Evolutionary conservation across 2,329 filamentous ascomycete genomes (phyloP), one percentile per base, ranked within the genome.

Genomic region (Amylocarpus encephaloides): DNA sequence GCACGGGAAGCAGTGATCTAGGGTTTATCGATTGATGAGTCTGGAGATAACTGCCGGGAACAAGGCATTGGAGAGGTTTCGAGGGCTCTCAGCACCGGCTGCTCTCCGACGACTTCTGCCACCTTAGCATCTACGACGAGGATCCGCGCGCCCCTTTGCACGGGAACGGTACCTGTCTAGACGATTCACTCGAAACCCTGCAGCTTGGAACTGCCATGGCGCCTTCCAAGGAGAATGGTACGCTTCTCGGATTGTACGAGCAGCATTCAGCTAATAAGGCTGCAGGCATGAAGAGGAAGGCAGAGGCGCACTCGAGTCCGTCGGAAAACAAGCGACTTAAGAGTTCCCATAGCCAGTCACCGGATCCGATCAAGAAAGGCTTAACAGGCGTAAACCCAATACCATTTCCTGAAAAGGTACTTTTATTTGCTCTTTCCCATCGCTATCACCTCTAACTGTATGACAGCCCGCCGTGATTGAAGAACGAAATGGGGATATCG

Each of bases 401-500:
- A 33, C 88, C 87, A 1, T 96, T 93, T 62, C 90, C 90, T 1
- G 90, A 95, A 70, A 96, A 94, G 76, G 85, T 86, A 69, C 45
- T 10, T 19, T 33, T 34, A 42, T 53, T 29, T 43, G 16, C 22
- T 41, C 15, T 26, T 26, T 34, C 29, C 12, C 16, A 22, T 10
- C 16, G n/a, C 42, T 16, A n/a, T 48, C 48, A 50, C 15, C 12
- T 59, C 64, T 69, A 57, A 68, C 36, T 35, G 36, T 30, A 46
- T 34, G 9, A 30, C 46, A 88, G 83, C 87, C 89, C 5, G 92
- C 91, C 7, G 92, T 95, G 4, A 78, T 94, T 57, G 93, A 98
- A 71, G 93, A 98, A 70, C 86, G 90, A 62, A 87, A 85, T 64
- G 90, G 91, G 64, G 88, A 95, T 58, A 97, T 98, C 60, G 90